Evolutionary conservation across 345 rosid genomes (phyloP), one percentile per base, ranked within the genome.

Genomic region (Viola odorata): DNA sequence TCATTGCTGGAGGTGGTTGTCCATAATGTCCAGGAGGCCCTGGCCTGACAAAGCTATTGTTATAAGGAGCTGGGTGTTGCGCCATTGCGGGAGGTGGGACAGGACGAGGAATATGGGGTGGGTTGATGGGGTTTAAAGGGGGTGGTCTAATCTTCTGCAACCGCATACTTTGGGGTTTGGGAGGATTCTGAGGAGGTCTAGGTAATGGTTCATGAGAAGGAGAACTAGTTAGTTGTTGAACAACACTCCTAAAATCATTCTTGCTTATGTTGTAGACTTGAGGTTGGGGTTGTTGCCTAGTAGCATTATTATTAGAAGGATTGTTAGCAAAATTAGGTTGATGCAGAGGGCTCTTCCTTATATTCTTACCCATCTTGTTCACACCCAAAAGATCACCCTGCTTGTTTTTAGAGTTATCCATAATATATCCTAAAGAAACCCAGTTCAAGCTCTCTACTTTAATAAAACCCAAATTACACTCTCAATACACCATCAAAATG

Each of bases 261-360:
- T 91, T 91, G 87, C 88, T 89, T 53, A 91, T 89, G 72, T 89
- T 91, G 74, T 91, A 91, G 66, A 91, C 95, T 66, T 89, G 95
- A 52, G 85, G 85, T 78, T 85, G 98, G 62, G 95, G 92, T 72
- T 88, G 90, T 61, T 84, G 80, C 80, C 87, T 73, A 50, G 80
- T 71, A 48, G 32, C 32, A 2, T 23, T 23, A 23, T 23, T 23
- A 23, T 23, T 23, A 23, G 32, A 23, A 23, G 74, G 76, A 57
- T 73, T 76, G 69, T 69, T 84, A 1, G 77, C 67, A 57, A 69
- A 69, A 56, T 69, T 62, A 57, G 75, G 84, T 70, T 91, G 98
- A 73, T 91, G 96, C 69, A 82, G 61, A 8, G 95, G 96, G 60
- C 98, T 91, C 78, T 91, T 91, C 78, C 70, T 77, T 73, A 89